Evolutionary conservation across 768 basidiomycete genomes (phyloP), one percentile per base, ranked within the genome.

Genomic region (Heimioporus sp.): DNA sequence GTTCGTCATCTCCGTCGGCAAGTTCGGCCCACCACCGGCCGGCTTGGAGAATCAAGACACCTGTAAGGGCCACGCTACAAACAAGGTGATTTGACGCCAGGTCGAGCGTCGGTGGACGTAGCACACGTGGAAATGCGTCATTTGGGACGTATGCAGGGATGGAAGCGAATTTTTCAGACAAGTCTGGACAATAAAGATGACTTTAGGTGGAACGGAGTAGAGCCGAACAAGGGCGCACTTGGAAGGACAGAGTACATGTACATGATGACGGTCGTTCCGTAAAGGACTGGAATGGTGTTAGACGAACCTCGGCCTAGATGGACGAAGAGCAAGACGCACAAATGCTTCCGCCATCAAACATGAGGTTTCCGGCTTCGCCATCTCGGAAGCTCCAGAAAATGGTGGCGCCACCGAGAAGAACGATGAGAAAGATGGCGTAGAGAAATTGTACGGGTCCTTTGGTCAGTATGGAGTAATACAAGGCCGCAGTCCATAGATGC

Each of bases 321-420:
- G 13, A 37, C 36, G 10, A 15, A 21, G 17, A 1, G 16, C 19
- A n/a, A 38, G 5, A 74, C 89, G 65, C 55, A 92, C 91, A 88
- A 59, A 92, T 85, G 67, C 90, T 92, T 46, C 87, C 91, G 21
- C 91, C 90, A 62, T 93, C 91, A 60, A 93, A 93, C 90, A 93
- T 92, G 64, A 93, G 75, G 68, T 93, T 92, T 31, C 83, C 87
- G 3, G 90, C 90, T 56, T 81, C 72, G 9, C 87, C 81, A 55
- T 92, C 89, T 32, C 81, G 75, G 55, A 92, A 73, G 67, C 88
- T 92, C 83, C 85, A 88, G 21, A 90, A 73, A 45, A 92, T 82
- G 42, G 86, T 87, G 30, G 75, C 68, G 2, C 73, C 86, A 4
- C 90, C 90, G 31, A 85, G 69, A 6, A 73, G 35, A 30, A 83